Evolutionary conservation across 306 rosid genomes (phyloP).

Genomic region (Oxytropis ochrocephala): DNA sequence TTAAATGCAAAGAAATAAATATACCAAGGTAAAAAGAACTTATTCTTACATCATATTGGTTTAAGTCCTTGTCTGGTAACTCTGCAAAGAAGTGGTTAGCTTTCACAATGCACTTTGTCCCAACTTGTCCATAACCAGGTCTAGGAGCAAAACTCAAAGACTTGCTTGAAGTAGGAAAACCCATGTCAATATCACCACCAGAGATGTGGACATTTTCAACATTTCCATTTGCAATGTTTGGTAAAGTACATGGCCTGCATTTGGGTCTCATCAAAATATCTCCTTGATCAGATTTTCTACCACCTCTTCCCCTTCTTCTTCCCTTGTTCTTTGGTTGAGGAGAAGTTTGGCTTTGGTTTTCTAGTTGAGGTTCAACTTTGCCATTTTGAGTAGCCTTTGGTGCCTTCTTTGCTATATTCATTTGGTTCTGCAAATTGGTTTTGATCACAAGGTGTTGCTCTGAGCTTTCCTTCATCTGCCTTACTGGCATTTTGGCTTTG

Average conservation of each 20-base stretch:
- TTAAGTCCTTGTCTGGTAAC: constrained; percentile 95
- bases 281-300: constrained; percentile 79
- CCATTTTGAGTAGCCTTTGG: constrained; percentile 73
- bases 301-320: constrained; percentile 80
- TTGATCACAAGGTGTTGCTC: constrained; percentile 94
- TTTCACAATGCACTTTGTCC: constrained; percentile 87
- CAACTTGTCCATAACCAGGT: constrained; percentile 92
- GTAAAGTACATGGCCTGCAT: constrained; percentile 63
- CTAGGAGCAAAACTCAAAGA: constrained; percentile 73
- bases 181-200: constrained; percentile 34
- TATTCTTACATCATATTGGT: constrained; percentile 89
- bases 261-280: constrained; percentile 78
- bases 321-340: constrained; percentile 63
- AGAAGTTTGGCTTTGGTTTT: constrained; percentile 46
- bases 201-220: constrained; percentile 39
- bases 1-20: constrained; percentile 13
- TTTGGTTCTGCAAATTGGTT: constrained; percentile 66
- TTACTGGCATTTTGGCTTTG: constrained; percentile 65
- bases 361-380: constrained; percentile 64
- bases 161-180: constrained; percentile 80
- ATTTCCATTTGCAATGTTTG: constrained; percentile 27
- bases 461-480: constrained; percentile 90
- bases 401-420: constrained; percentile 51
- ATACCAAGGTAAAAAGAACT: too few relatives aligned
- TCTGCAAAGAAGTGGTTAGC: constrained; percentile 97